A percentile compares a stretch with the other conserved stretches of the same genome.
Conservation (phyloP, 1,139 yeast species). For the Pichia sp. region DNA sequence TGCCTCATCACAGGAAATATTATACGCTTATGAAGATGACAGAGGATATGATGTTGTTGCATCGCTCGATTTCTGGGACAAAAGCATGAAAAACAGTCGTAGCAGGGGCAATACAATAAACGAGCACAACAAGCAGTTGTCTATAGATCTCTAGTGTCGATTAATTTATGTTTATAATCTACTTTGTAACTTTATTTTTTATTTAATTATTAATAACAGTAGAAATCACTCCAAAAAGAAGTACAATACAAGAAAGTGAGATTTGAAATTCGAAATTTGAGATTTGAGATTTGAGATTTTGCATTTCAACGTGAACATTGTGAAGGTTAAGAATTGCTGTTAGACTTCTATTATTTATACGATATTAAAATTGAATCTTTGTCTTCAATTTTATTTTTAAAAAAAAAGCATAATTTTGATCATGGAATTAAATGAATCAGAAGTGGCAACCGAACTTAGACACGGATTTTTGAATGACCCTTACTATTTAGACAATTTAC, state of each 20-base stretch:
- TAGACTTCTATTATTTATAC: too few relatives aligned
- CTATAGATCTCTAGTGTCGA: neutral
- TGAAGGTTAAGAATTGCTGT: too few relatives aligned
- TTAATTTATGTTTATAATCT: neutral
- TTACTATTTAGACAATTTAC: constrained; percentile 24
- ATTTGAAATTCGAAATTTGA: too few relatives aligned
- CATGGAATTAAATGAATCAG: neutral
- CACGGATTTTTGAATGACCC: constrained; percentile 29
- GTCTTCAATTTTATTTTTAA: neutral
- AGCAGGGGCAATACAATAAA: constrained; percentile 10
- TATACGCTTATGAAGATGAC: constrained; percentile 89
- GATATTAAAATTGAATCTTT: too few relatives aligned
- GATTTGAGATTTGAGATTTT: too few relatives aligned
- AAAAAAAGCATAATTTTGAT: neutral
- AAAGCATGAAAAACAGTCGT: constrained; percentile 25
- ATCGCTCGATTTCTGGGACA: constrained; percentile 81
- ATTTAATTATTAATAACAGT: too few relatives aligned
- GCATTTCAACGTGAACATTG: too few relatives aligned
- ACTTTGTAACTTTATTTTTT: neutral
- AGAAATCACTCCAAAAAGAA: too few relatives aligned
- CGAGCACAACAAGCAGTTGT: neutral
- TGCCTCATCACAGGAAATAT: constrained; percentile 86
- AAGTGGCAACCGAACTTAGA: constrained; percentile 22
- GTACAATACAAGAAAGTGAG: too few relatives aligned
- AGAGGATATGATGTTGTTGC: constrained; percentile 89